Percentiles rank a stretch among this genome's conserved stretches.
Evolutionary conservation across 345 rosid species (phyloP).

Genomic region (Nephelium lappaceum): DNA sequence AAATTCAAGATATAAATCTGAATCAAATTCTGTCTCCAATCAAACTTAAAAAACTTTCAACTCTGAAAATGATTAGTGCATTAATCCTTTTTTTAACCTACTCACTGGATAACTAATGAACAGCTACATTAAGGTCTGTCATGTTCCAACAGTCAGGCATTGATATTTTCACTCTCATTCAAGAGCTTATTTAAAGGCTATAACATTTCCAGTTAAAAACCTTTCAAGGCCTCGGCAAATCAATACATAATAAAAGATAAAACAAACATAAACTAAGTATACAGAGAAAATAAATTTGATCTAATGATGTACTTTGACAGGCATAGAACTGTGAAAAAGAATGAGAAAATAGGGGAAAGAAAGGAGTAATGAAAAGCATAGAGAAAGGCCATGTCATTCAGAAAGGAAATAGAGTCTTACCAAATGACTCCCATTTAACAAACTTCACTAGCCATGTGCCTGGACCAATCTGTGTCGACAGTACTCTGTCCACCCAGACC

Average conservation of each 20-base stretch:
- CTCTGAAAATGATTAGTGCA: background rate
- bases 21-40: background rate
- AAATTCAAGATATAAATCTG: background rate
- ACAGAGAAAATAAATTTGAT: background rate
- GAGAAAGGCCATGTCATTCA: background rate
- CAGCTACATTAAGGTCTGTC: background rate
- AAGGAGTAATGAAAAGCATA: background rate
- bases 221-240: background rate
- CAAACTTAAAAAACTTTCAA: background rate
- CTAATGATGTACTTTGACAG: background rate
- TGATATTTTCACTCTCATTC: background rate
- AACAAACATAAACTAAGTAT: background rate
- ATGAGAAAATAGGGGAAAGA: background rate
- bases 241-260: background rate
- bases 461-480: slow-evolving; percentile 53
- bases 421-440: slow-evolving; percentile 74
- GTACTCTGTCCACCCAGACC: slow-evolving; percentile 82
- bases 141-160: background rate
- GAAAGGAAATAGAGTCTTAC: slow-evolving; percentile 39
- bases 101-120: background rate
- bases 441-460: slow-evolving; percentile 77
- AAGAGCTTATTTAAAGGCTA: background rate
- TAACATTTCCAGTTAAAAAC: background rate
- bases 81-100: background rate
- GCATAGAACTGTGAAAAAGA: background rate